Percentiles rank a stretch among this genome's conserved stretches.
These are phyloP conservation scores for Gleditsia sinensis DNA, from an alignment of 306 rosid species.

Conservation along the genomic window DNA sequence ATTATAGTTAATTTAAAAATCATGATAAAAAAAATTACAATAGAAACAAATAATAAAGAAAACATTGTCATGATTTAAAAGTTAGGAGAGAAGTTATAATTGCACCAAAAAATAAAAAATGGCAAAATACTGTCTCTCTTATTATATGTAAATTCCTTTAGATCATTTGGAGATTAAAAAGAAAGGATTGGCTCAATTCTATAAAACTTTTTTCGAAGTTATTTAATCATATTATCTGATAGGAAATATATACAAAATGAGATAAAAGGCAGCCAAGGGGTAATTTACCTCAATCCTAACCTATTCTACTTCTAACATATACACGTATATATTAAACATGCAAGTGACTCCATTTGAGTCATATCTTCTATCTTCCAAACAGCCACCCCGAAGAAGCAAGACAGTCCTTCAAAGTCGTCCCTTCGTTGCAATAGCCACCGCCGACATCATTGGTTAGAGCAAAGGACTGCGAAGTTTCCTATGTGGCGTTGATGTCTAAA, in stretches of 20 bases:
- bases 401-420: too few species aligned
- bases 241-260: slow-evolving; percentile 21
- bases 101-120: too few species aligned
- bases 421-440: too few species aligned
- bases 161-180: not conserved
- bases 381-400: slow-evolving; percentile 12
- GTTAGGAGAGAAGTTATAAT: too few species aligned
- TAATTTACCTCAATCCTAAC: slow-evolving; percentile 24
- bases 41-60: too few species aligned
- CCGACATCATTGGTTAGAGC: too few species aligned
- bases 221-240: slow-evolving; percentile 3
- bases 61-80: too few species aligned
- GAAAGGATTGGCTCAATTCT: not conserved
- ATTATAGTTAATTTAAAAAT: too few species aligned
- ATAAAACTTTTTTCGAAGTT: not conserved
- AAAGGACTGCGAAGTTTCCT: not conserved
- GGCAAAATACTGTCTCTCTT: too few species aligned
- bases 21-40: too few species aligned
- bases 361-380: slow-evolving; percentile 28
- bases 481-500: slow-evolving; percentile 9
- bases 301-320: slow-evolving; percentile 35
- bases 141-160: too few species aligned
- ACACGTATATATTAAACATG: slow-evolving; percentile 20
- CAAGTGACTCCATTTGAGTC: slow-evolving; percentile 24
- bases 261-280: slow-evolving; percentile 15